Conservation (phyloP, 2,329 filamentous ascomycete species). For the Lomentospora prolificans region DNA sequence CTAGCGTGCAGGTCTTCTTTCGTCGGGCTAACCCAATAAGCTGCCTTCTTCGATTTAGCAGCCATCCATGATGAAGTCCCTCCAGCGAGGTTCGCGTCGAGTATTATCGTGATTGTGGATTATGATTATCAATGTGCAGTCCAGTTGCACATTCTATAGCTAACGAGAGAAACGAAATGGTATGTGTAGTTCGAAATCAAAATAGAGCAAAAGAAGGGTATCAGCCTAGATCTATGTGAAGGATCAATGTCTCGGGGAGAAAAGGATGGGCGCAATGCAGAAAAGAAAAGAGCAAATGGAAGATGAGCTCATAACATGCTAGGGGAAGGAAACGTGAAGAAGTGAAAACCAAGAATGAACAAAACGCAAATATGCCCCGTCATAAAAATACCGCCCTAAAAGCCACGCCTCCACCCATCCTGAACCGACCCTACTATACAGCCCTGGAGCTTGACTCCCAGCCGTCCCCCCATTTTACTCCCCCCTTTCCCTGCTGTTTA, state of each 20-base stretch:
- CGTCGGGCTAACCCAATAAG: too few relatives aligned
- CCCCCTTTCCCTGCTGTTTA: background rate
- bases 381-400: background rate
- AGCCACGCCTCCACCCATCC: background rate
- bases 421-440: background rate
- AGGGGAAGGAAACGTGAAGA: background rate
- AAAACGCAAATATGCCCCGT: background rate
- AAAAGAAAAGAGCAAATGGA: background rate
- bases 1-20: too few relatives aligned
- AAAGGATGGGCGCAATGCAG: too few relatives aligned
- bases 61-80: too few relatives aligned
- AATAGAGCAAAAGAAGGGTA: background rate
- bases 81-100: too few relatives aligned
- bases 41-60: too few relatives aligned
- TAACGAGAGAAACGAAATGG: background rate
- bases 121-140: conserved; percentile 6
- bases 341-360: background rate
- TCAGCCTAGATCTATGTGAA: conserved; percentile 4
- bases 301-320: too few relatives aligned
- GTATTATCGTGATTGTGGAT: background rate
- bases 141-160: conserved; percentile 15
- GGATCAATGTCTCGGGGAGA: background rate
- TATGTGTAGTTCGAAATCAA: background rate
- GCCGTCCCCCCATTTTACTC: too few relatives aligned
- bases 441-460: too few relatives aligned